Evolutionary conservation across 2,329 filamentous ascomycete genomes (phyloP).

Genomic region (Drechmeria coniospora): DNA sequence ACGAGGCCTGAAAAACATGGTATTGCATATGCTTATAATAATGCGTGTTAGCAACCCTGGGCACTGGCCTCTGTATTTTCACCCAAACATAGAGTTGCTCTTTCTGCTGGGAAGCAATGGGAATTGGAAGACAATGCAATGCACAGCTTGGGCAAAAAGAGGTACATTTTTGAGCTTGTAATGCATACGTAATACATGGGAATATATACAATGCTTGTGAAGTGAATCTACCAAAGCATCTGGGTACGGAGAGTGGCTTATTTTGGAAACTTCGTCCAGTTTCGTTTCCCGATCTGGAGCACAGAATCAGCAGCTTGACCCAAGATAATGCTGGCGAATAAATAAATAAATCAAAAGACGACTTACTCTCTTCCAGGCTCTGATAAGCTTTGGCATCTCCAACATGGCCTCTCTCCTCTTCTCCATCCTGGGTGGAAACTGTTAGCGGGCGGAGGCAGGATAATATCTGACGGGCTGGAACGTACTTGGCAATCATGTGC

Average conservation of each 20-base stretch:
- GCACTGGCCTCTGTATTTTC: too few relatives aligned
- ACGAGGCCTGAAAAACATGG: too few relatives aligned
- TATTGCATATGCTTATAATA: too few relatives aligned
- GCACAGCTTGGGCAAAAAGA: too few relatives aligned
- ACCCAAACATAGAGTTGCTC: too few relatives aligned
- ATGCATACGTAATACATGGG: constrained; percentile 19
- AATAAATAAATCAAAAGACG: neutral
- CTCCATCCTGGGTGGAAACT: constrained; percentile 48
- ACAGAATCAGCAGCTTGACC: too few relatives aligned
- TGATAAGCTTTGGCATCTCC: constrained; percentile 84
- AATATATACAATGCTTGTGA: constrained; percentile 13
- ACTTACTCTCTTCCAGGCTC: constrained; percentile 81
- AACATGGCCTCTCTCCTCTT: constrained; percentile 83
- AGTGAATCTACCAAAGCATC: neutral
- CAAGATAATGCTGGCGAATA: neutral
- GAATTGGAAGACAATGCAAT: too few relatives aligned
- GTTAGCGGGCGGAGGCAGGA: constrained; percentile 4
- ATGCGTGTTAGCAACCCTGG: too few relatives aligned
- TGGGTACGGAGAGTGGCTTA: constrained; percentile 15
- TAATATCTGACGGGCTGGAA: constrained; percentile 9
- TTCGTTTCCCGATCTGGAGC: constrained; percentile 37
- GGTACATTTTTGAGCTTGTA: too few relatives aligned
- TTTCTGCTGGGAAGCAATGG: too few relatives aligned
- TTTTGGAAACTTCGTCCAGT: constrained; percentile 44
- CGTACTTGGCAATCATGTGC: constrained; percentile 59